Evolutionary conservation across 345 rosid species (phyloP), one percentile per base, ranked within the genome.

Genomic region (Gossypium turneri): DNA sequence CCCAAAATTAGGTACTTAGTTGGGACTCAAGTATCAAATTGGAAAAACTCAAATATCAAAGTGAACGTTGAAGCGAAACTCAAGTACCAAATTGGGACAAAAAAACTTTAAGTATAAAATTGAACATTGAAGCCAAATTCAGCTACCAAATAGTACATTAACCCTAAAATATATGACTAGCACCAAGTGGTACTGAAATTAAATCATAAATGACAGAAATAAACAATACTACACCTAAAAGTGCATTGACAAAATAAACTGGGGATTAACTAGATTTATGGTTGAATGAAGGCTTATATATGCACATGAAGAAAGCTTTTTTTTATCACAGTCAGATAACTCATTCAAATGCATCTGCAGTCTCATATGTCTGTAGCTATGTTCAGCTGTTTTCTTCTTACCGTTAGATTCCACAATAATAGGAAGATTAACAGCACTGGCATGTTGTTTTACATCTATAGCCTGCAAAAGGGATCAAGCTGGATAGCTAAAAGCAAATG

Each of bases 381-480:
- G 1, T 70, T 34, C 44, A 29, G 62, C 43, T 29, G 43, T 51
- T 69, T 50, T 27, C 11, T 2, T 4, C 62, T 53, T 71, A 5
- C 27, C 44, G 29, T 38, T 56, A 7, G 51, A 56, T n/a, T 56
- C 25, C 60, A 4, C 17, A 29, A 29, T 17, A 38, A 19, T 47
- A 43, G 60, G 60, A 12, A 52, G 73, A 69, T 69, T 52, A 4
- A 27, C 47, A 27, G 45, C 60, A 17, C 25, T 16, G 25, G 19
- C 25, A 50, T 51, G 44, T 48, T 67, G 57, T 51, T 69, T 69
- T 16, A 55, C 48, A 55, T 56, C 38, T 56, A 22, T 20, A 41
- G 63, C 74, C 74, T 71, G 74, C 34, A 3, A 71, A 41, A 56
- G 51, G 19, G 13, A 22, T 67, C 56, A 47, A 67, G 56, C 41